phyloP scores from a whole-genome alignment of 768 basidiomycete species.

The Suillus fuscotomentosus region DNA sequence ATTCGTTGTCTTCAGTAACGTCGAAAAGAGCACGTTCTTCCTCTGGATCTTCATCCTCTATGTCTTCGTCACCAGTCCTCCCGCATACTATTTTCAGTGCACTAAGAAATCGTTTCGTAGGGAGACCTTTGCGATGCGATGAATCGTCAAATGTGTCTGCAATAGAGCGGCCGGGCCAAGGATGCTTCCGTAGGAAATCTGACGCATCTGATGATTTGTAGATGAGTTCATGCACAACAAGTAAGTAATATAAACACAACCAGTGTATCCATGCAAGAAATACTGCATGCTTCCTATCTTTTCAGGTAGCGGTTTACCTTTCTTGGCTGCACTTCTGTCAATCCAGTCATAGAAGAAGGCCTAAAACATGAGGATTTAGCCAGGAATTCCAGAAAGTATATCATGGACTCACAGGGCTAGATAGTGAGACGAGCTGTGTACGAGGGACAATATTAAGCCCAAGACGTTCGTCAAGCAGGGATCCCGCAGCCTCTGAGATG shows the following conservation, averaged over 20 bases:
- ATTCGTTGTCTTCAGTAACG: slow-evolving; percentile 54
- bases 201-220: slow-evolving; percentile 61
- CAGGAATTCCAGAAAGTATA: neutral
- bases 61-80: slow-evolving; percentile 72
- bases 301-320: slow-evolving; percentile 79
- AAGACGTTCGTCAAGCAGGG: slow-evolving; percentile 73
- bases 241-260: slow-evolving; percentile 30
- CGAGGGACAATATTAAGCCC: slow-evolving; percentile 80
- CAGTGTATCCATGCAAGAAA: slow-evolving; percentile 82
- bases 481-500: slow-evolving; percentile 88
- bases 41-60: slow-evolving; percentile 73
- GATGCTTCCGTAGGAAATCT: slow-evolving; percentile 81
- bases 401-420: slow-evolving; percentile 52
- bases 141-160: slow-evolving; percentile 86
- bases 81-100: slow-evolving; percentile 84
- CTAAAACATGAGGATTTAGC: slow-evolving; percentile 31
- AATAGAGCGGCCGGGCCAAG: slow-evolving; percentile 85
- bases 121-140: slow-evolving; percentile 67
- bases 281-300: slow-evolving; percentile 92
- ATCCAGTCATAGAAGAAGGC: slow-evolving; percentile 95
- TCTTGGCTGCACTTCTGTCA: slow-evolving; percentile 77
- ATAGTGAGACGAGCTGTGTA: slow-evolving; percentile 80
- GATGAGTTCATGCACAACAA: neutral
- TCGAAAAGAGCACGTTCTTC: slow-evolving; percentile 72
- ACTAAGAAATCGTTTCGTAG: slow-evolving; percentile 65